These are phyloP conservation scores for Brassica cretica DNA, from an alignment of 345 rosid species.

Conservation along the genomic window DNA sequence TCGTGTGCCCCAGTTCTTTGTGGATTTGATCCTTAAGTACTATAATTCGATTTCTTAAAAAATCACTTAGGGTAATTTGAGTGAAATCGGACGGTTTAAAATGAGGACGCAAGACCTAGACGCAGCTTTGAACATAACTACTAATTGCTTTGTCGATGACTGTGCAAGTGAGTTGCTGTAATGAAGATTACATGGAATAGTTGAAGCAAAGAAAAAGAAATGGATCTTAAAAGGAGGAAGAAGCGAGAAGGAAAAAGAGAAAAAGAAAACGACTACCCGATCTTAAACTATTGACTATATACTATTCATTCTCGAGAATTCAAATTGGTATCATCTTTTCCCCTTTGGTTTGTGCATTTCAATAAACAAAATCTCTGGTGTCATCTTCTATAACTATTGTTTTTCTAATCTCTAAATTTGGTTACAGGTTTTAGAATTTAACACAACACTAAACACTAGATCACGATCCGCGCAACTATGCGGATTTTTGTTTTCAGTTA, in stretches of 20 bases:
- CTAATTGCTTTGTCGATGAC: neutral
- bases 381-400: neutral
- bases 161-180: neutral
- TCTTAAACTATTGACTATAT: neutral
- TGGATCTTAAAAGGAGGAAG: neutral
- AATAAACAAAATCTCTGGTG: neutral
- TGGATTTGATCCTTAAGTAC: too few relatives aligned
- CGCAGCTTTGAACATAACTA: neutral
- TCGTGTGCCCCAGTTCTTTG: too few relatives aligned
- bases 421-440: neutral
- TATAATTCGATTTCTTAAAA: too few relatives aligned
- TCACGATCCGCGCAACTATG: too few relatives aligned
- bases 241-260: neutral
- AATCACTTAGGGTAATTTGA: too few relatives aligned
- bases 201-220: neutral
- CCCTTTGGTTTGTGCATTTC: neutral
- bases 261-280: neutral
- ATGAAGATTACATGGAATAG: neutral
- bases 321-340: neutral
- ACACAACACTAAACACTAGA: neutral
- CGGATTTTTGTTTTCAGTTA: too few relatives aligned
- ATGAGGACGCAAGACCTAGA: neutral
- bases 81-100: neutral
- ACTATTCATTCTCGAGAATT: neutral
- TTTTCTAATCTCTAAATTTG: neutral